Evolutionary conservation across 257 asterid species (phyloP), one percentile per base, ranked within the genome.

Genomic region (Petunia axillaris): DNA sequence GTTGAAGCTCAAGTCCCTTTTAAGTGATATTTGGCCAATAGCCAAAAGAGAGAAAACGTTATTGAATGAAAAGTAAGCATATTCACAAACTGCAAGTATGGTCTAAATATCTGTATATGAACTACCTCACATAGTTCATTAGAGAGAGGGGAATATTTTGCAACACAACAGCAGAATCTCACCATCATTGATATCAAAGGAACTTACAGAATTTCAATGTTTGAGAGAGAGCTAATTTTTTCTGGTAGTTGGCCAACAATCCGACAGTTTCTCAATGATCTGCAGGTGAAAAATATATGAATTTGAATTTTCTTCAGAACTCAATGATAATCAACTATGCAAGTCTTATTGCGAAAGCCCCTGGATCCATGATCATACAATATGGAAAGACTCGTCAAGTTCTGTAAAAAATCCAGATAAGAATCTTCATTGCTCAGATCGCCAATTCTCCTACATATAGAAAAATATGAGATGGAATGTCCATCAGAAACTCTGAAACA

Each of bases 1-100:
- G 87, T 91, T 91, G 87, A 88, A 91, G 87, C 93, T 91, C 90
- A 91, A 84, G 87, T 91, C 95, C 89, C 95, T 88, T 68, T 62
- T 40, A 39, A 77, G 76, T 40, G 52, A 71, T 36, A 35, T 39
- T 52, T 8, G 50, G 57, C 38, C 65, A 81, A 68, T 8, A 57
- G 57, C 38, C 65, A 81, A 68, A 37, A 8, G 41, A 54, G 35
- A 25, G 59, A n/a, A 14, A 62, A 37, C 37, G 50, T 38, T 54
- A 7, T 39, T 36, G 11, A 2, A 62, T 39, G 15, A n/a, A 37
- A 5, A 54, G 62, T 6, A 25, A 40, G 38, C 35, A 54, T 38
- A 78, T 79, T 44, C 10, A 8, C 38, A 65, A 50, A 59, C 13
- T 35, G 79, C 11, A n/a, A 59, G 64, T 59, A 59, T 2, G 16